A percentile compares a stretch with the other conserved stretches of the same genome.
Conservation (phyloP, 2,329 filamentous ascomycete genomes). For the Botrytis aclada region DNA sequence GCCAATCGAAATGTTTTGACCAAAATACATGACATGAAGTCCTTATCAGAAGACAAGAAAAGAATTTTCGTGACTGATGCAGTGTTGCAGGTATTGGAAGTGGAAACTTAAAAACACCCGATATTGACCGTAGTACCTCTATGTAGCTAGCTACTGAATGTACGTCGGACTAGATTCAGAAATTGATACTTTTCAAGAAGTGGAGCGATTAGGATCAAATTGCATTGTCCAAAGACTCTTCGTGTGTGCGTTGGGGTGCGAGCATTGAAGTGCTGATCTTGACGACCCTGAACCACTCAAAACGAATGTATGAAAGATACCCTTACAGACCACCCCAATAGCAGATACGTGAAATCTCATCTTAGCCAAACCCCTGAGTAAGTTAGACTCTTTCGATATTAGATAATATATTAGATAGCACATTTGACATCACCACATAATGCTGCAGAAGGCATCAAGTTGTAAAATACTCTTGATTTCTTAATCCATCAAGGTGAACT, state of each 20-base stretch:
- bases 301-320: background rate
- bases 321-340: background rate
- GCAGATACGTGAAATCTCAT: background rate
- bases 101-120: background rate
- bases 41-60: slow-evolving; percentile 11
- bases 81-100: background rate
- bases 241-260: background rate
- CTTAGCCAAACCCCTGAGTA: background rate
- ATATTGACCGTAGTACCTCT: background rate
- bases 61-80: slow-evolving; percentile 6
- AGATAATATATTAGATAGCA: background rate
- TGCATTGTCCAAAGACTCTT: background rate
- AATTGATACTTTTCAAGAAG: no score
- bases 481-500: slow-evolving; percentile 32
- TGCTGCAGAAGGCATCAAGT: background rate
- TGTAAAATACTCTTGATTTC: slow-evolving; percentile 28
- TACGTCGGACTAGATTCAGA: background rate
- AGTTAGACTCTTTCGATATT: background rate
- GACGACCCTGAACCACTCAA: background rate
- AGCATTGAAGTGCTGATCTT: background rate
- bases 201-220: background rate
- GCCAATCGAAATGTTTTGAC: slow-evolving; percentile 7
- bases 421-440: background rate
- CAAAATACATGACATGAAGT: slow-evolving; percentile 8
- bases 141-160: background rate